Base-by-base conservation (phyloP, 495 filamentous ascomycete genomes). In the Daldinia decipiens region DNA sequence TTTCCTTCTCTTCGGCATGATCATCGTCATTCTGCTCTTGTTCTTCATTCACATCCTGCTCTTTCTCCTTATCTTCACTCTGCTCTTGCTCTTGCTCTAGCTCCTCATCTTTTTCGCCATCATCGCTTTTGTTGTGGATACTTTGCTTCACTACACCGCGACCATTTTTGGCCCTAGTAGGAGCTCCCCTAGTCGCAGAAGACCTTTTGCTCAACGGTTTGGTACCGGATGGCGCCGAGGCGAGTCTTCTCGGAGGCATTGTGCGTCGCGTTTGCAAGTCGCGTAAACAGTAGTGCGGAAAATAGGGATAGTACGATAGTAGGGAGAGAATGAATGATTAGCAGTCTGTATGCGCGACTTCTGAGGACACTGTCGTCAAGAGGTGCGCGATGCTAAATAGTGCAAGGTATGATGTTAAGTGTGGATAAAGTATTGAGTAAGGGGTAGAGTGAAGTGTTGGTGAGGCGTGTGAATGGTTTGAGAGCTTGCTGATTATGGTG, bases 211-310 rank as follows among this genome's bases (percentile, higher is more conserved):
- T 21, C n/a, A 21, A 47, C n/a, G 40, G 19, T 11, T 47, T 47
- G 19, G 40, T 7, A 4, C 40, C 40, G 6, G 40, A 0, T 47
- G 50, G 21, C 9, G 52, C 17, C 27, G 52, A 31, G 13, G 65
- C 65, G 15, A 50, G 68, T 53, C 36, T 27, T 67, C 19, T 60
- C 29, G 62, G 65, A 60, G 71, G 68, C 67, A 73, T 72, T 26
- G 40, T 65, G 62, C n/a, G 32, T 38, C 24, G 59, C 51, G 34
- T 47, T 36, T 24, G 51, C 13, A n/a, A 19, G 13, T 45, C 47
- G 27, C 19, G 45, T 19, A 29, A 47, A 65, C 15, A 26, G 19
- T 39, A 32, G 19, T 5, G 15, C 19, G 13, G 5, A 24, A 13
- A 21, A 6, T 17, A 39, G 5, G 13, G 13, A 26, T 34, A 24